Evolutionary conservation across 2,329 filamentous ascomycete genomes (phyloP).

Genomic region (Trichoderma sp.): DNA sequence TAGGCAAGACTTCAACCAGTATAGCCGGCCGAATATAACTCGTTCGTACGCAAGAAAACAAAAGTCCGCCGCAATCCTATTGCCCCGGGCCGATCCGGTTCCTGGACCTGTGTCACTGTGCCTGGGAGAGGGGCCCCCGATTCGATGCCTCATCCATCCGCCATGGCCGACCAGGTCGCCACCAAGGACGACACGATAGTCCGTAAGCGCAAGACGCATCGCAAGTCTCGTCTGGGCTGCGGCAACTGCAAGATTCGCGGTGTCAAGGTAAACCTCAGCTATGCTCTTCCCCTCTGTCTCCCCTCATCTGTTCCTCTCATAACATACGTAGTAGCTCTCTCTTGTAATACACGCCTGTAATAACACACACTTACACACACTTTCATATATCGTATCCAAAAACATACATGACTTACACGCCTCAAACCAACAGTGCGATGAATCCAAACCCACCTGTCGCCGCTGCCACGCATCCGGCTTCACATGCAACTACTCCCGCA

Average conservation of each 20-base stretch:
- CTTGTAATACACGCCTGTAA: neutral
- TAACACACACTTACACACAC: neutral
- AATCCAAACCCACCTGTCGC: conserved; percentile 44
- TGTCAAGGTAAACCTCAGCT: conserved; percentile 43
- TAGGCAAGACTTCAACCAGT: neutral
- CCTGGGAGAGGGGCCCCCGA: neutral
- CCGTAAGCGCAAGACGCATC: conserved; percentile 35
- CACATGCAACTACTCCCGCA: conserved; percentile 43
- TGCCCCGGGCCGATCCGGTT: neutral
- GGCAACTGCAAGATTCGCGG: conserved; percentile 52
- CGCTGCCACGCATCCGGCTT: conserved; percentile 47
- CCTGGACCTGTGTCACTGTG: neutral
- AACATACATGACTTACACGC: neutral
- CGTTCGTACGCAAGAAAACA: neutral
- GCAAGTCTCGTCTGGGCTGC: conserved; percentile 51
- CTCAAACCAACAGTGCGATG: conserved; percentile 45
- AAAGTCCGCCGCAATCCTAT: neutral
- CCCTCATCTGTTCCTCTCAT: neutral
- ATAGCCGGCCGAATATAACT: neutral
- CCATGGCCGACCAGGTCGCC: neutral
- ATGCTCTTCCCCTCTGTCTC: neutral
- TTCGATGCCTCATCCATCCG: neutral
- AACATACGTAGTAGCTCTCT: neutral
- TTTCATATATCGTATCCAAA: neutral
- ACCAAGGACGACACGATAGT: neutral